Evolutionary conservation across 75 land plant genomes (phyloP), one percentile per base, ranked within the genome.

Genomic region (Selaginella tamariscina): DNA sequence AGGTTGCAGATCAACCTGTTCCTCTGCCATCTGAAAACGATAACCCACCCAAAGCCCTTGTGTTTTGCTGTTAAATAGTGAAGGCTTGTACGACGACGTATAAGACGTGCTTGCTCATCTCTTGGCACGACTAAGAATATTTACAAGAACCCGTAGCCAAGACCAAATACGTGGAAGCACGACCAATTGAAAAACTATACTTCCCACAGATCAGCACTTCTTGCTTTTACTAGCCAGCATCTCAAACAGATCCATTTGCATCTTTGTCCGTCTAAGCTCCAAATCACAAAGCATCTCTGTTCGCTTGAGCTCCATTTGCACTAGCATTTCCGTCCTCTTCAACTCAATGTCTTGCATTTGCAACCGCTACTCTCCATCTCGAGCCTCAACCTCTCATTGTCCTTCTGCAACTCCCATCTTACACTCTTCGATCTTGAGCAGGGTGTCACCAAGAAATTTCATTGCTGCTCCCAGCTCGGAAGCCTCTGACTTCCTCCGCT

Each of bases 391-490:
- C 62, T 21, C 26, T 59, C 62, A 5, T 21, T 59, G 21, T 59
- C 62, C 62, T n/a, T 59, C 26, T 59, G 62, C 23, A 59, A n/a
- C 26, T 59, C 62, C n/a, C 62, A 59, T 9, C 26, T 59, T 59
- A n/a, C 62, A 23, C 26, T 59, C 24, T n/a, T 59, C 62, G 26
- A 59, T 59, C 62, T 59, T 59, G 27, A 59, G 2, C 23, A 59
- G 62, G 2, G 27, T 26, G n/a, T 59, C 62, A 5, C 24, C n/a
- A 5, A 59, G 26, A n/a, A 2, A 59, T 21, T 59, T 59, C 18
- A 59, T 5, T 9, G 62, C 62, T 8, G 62, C 62, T 59, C 24
- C 23, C 23, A 59, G 26, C 9, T 59, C 62, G 9, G 27, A 21
- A n/a, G 27, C 8, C 26, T 5, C 5, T 5, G 9, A 9, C 26